phyloP scores from a whole-genome alignment of 305 asterid species.

The Caryopteris hybrid region DNA sequence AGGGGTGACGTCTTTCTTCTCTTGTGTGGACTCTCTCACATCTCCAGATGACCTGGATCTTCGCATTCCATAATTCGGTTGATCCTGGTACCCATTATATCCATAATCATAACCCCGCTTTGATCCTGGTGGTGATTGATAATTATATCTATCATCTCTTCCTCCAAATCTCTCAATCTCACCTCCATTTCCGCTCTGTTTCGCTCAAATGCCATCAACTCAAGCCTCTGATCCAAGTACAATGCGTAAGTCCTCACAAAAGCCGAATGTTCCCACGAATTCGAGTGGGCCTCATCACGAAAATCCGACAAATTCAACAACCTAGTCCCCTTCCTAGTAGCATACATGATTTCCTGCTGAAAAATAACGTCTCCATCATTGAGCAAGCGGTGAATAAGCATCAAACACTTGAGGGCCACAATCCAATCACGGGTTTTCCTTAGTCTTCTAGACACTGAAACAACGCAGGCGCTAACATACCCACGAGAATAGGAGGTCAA shows the following conservation, averaged over 20 bases:
- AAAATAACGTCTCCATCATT: conserved; percentile 63
- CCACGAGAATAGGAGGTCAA: conserved; percentile 65
- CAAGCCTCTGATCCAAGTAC: conserved; percentile 83
- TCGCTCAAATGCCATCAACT: conserved; percentile 56
- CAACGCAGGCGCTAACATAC: conserved; percentile 67
- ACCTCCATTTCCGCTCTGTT: conserved; percentile 37
- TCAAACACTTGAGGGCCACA: conserved; percentile 78
- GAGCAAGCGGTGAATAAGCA: conserved; percentile 66
- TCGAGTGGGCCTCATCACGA: conserved; percentile 86
- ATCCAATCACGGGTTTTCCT: conserved; percentile 90
- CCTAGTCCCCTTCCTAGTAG: conserved; percentile 74
- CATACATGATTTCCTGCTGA: conserved; percentile 70
- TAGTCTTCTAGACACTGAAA: conserved; percentile 49
- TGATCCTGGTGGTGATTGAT: conserved; percentile 58
- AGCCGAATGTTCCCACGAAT: conserved; percentile 85
- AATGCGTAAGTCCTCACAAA: conserved; percentile 72
- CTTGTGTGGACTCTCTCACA: conserved; percentile 46
- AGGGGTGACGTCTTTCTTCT: conserved; percentile 59
- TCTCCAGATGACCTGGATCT: conserved; percentile 71
- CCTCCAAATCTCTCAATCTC: conserved; percentile 38
- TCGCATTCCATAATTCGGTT: conserved; percentile 54
- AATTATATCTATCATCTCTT: conserved; percentile 45
- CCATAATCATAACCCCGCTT: conserved; percentile 47
- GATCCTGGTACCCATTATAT: too few species aligned
- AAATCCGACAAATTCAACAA: conserved; percentile 72